Base-by-base conservation (phyloP, 805 yeast genomes). In the Peterozyma xylosa region DNA sequence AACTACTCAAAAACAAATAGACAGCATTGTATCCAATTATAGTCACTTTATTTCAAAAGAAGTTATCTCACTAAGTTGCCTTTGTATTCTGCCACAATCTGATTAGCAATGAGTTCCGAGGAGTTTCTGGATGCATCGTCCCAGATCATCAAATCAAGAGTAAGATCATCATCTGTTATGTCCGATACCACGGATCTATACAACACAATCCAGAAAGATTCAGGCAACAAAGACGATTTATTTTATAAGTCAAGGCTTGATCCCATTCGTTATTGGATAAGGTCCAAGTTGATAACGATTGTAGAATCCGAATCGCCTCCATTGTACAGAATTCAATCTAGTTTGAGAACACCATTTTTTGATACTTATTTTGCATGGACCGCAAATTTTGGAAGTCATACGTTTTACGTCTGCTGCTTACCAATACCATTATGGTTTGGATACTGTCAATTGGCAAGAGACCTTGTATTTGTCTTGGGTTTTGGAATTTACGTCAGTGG, bases 391-490 rank as follows among this genome's bases (percentile, higher is more conserved):
- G 99, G 96, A 0, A 78, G 95, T 5, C 99, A 91, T 62, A 87
- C 96, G 0, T 93, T 93, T 59, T 91, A 91, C 59, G 95, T 93
- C 40, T 59, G 91, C 40, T 80, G 87, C 79, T 71, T 91, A 33
- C 99, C 99, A 0, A 58, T 85, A 9, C 86, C 93, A 11, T 70
- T 78, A 32, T 91, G 96, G 96, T 75, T 81, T 47, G 96, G 96
- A 0, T 71, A 68, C 30, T 67, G 73, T 4, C 56, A 56, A 3
- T 44, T 79, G 29, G 74, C 82, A 1, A 68, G 91, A 45, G 93
- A 86, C 55, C 62, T 75, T 42, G 71, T 76, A 14, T 56, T 61
- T 42, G 78, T 82, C 7, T 63, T 77, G 60, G 84, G 93, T 45
- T 58, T 88, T 55, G 86, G 90, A 39, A 82, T 85, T 37, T 85